A percentile compares a stretch with the other conserved stretches of the same genome.
Evolutionary conservation across 768 basidiomycete genomes (phyloP).

Genomic region (Suillus americanus): DNA sequence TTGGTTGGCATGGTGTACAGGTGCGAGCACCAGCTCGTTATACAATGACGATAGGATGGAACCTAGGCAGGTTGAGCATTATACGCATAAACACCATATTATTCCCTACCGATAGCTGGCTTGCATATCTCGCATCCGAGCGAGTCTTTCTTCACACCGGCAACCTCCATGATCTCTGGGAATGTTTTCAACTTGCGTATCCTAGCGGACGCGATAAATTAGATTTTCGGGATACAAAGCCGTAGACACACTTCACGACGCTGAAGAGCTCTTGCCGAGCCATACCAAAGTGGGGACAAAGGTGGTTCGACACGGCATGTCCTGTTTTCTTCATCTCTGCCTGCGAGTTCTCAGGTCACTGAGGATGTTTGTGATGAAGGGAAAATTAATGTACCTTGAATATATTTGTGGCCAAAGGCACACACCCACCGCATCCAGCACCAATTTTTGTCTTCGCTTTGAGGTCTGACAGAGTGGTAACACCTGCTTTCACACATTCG

Average conservation of each 20-base stretch:
- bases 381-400: constrained; percentile 30
- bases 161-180: constrained; percentile 48
- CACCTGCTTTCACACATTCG: constrained; percentile 49
- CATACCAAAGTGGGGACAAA: constrained; percentile 68
- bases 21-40: constrained; percentile 66
- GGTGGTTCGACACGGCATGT: constrained; percentile 51
- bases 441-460: constrained; percentile 70
- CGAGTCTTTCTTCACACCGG: constrained; percentile 46
- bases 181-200: constrained; percentile 62
- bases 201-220: constrained; percentile 24
- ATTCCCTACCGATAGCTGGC: constrained; percentile 52
- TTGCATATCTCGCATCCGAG: constrained; percentile 76
- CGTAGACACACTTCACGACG: constrained; percentile 43
- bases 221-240: neutral
- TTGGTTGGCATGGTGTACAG: constrained; percentile 64
- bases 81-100: neutral
- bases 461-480: constrained; percentile 48
- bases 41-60: constrained; percentile 48
- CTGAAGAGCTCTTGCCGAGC: constrained; percentile 67
- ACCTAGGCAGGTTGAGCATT: constrained; percentile 14
- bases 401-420: constrained; percentile 50
- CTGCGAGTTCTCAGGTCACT: constrained; percentile 31
- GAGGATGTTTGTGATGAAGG: neutral
- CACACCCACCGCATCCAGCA: constrained; percentile 73
- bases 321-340: constrained; percentile 70